phyloP scores from a whole-genome alignment of 2,329 filamentous ascomycete genomes.

The Colletotrichum endophyticum region DNA sequence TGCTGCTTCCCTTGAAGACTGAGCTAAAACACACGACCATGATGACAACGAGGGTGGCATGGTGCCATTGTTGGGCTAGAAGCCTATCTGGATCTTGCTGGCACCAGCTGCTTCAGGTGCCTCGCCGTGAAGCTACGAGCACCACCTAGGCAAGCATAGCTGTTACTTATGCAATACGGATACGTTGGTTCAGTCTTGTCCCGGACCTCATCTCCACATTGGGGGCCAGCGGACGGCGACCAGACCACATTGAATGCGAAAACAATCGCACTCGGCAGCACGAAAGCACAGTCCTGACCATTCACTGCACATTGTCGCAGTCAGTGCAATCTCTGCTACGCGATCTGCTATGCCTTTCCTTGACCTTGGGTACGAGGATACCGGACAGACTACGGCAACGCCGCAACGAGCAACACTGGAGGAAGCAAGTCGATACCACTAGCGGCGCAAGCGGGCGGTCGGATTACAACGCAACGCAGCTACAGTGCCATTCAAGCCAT shows the following conservation, averaged over 20 bases:
- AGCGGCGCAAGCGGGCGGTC: conserved; percentile 12
- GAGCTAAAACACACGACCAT: conserved; percentile 7
- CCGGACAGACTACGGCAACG: background rate
- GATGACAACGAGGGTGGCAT: background rate
- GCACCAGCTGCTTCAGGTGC: background rate
- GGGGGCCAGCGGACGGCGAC: background rate
- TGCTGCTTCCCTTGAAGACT: background rate
- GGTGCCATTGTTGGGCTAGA: background rate
- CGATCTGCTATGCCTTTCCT: background rate
- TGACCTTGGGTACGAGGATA: background rate
- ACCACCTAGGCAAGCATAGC: background rate
- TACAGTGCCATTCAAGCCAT: background rate
- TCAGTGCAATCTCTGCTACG: background rate
- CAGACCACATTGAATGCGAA: background rate
- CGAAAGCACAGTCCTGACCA: background rate
- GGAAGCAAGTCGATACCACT: conserved; percentile 7
- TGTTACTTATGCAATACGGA: background rate
- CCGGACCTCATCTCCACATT: background rate
- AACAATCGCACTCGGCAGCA: background rate
- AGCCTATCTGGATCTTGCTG: background rate
- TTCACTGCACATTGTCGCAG: background rate
- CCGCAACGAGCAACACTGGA: background rate
- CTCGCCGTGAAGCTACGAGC: background rate
- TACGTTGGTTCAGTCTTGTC: background rate
- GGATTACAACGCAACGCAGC: conserved; percentile 2